Base-by-base conservation (phyloP, 2,329 filamentous ascomycete genomes). In the Passalora sequoiae region DNA sequence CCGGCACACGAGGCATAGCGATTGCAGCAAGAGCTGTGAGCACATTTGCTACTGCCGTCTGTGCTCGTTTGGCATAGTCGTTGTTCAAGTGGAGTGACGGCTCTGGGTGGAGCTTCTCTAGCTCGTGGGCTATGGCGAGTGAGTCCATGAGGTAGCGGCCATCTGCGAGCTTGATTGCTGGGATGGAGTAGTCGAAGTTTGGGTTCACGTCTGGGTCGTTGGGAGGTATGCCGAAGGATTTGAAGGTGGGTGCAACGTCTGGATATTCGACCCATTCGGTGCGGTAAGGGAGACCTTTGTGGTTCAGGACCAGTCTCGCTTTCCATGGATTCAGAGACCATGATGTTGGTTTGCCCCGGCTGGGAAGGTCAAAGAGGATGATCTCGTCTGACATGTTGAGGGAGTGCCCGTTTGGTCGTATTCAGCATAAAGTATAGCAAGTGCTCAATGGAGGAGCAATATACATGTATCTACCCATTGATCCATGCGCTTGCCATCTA, bases 311-410 rank as follows among this genome's bases (percentile, higher is more conserved):
- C 43, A 86, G 64, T 1, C 83, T 80, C 32, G 77, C 82, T 66
- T 83, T 86, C 82, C 81, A 86, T 1, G 82, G 76, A 59, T 86
- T 87, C 33, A 77, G 65, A 1, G 81, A 83, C 83, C 83, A 86
- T 38, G 67, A 59, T 6, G 64, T 65, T 28, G 67, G 61, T 12
- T 66, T 67, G 15, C 66, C 64, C 58, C 69, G 74, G 62, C 70
- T 79, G 2, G 81, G 76, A 2, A 86, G 62, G 59, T 86, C 83
- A 53, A 78, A 84, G 1, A 86, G 60, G 6, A 76, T 66, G 27
- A 82, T 67, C 49, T 70, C 59, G 21, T 59, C 41, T 8, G 59
- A 47, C 56, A 60, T 60, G 3, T 6, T 24, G n/a, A n/a, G n/a
- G n/a, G n/a, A n/a, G n/a, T n/a, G n/a, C n/a, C n/a, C n/a, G n/a